Conservation (phyloP, 495 filamentous ascomycete species). For the Aspergillus ostianus region DNA sequence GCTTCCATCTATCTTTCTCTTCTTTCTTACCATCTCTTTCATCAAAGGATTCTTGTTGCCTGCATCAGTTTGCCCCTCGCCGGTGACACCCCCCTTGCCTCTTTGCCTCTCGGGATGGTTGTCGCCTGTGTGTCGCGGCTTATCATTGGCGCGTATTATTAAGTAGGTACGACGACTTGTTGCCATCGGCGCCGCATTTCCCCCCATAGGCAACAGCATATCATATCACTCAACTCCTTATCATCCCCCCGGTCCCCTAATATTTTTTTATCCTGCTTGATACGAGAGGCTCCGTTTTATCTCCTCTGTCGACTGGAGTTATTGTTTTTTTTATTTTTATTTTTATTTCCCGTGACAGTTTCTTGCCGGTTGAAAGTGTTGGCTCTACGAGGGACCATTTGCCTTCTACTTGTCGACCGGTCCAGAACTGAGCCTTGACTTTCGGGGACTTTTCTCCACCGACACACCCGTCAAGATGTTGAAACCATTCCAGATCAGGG, state of each 20-base stretch:
- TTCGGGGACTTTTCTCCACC: not conserved
- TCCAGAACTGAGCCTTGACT: not conserved
- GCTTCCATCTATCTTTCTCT: not conserved
- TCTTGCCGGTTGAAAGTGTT: not conserved
- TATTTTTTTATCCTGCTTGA: slow-evolving; percentile 11
- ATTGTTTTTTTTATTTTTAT: not conserved
- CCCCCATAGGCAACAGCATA: slow-evolving; percentile 29
- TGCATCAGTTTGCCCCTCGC: slow-evolving; percentile 2
- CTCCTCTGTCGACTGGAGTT: not conserved
- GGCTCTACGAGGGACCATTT: not conserved
- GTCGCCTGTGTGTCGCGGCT: not conserved
- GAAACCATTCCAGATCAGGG: slow-evolving; percentile 44
- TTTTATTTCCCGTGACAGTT: not conserved
- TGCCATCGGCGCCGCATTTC: not conserved
- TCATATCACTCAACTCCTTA: slow-evolving; percentile 10
- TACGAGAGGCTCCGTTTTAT: not conserved
- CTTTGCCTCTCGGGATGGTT: not conserved
- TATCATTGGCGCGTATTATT: not conserved
- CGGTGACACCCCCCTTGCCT: slow-evolving; percentile 1
- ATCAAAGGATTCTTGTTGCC: slow-evolving; percentile 12
- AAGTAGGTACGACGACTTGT: not conserved
- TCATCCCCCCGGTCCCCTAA: slow-evolving; percentile 11
- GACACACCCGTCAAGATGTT: slow-evolving; percentile 27
- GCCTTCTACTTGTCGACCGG: not conserved
- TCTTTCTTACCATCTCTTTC: not conserved